Evolutionary conservation across 768 basidiomycete species (phyloP).

Genomic region (Lentinula boryana): DNA sequence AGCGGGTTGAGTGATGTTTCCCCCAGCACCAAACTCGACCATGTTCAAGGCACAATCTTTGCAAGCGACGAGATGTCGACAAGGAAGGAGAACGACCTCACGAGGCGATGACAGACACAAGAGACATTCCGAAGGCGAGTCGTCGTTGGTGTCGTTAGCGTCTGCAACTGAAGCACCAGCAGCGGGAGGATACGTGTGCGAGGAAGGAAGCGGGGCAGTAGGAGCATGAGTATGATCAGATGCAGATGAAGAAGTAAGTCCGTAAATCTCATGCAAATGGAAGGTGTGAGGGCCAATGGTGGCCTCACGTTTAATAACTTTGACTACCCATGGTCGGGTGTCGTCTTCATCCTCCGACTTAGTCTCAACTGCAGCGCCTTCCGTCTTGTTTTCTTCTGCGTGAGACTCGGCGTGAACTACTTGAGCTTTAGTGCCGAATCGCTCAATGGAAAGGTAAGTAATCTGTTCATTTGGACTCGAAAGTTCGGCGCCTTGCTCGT

Average conservation of each 20-base stretch:
- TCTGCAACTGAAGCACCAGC: constrained; percentile 14
- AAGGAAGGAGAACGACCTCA: constrained; percentile 90
- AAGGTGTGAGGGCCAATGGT: constrained; percentile 92
- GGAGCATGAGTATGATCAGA: constrained; percentile 23
- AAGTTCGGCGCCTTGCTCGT: constrained; percentile 65
- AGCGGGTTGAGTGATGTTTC: constrained; percentile 63
- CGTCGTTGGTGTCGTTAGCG: constrained; percentile 30
- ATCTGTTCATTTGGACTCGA: constrained; percentile 76
- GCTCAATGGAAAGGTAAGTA: constrained; percentile 82
- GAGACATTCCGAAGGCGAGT: constrained; percentile 84
- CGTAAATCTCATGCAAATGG: constrained; percentile 93
- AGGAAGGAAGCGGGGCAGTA: constrained; percentile 31
- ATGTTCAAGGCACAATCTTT: constrained; percentile 94
- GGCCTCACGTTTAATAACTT: constrained; percentile 89
- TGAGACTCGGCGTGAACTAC: constrained; percentile 9
- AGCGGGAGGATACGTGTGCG: constrained; percentile 43
- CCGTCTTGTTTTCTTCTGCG: constrained; percentile 3
- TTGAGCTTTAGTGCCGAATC: constrained; percentile 46
- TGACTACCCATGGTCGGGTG: constrained; percentile 81
- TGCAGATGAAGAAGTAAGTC: constrained; percentile 60
- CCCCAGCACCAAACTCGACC: constrained; percentile 96
- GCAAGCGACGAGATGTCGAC: constrained; percentile 92
- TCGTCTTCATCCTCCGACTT: constrained; percentile 35
- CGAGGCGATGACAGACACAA: constrained; percentile 84
- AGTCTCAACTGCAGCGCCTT: neutral